phyloP scores from a whole-genome alignment of 768 basidiomycete species.

The Termitomyces sp. region DNA sequence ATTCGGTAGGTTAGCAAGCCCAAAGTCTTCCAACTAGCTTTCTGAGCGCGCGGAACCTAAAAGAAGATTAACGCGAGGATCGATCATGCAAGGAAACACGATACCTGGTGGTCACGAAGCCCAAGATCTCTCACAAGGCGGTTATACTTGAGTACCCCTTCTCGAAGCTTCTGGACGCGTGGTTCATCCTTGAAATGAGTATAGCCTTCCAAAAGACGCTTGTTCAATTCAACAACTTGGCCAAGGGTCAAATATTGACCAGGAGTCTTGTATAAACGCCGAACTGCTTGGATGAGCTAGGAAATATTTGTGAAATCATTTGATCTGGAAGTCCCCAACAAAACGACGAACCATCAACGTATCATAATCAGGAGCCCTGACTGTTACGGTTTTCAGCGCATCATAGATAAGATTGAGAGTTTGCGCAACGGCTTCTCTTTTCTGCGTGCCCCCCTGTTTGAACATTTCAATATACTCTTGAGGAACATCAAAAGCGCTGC shows the following conservation, averaged over 20 bases:
- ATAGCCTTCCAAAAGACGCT: constrained; percentile 91
- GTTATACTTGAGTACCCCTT: constrained; percentile 86
- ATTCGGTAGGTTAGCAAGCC: constrained; percentile 81
- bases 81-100: neutral
- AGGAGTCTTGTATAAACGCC: constrained; percentile 90
- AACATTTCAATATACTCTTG: constrained; percentile 83
- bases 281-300: constrained; percentile 92
- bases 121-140: constrained; percentile 84
- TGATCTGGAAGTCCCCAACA: neutral
- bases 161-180: constrained; percentile 73
- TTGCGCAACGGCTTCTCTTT: constrained; percentile 85
- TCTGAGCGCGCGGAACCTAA: constrained; percentile 83
- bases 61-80: neutral
- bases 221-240: constrained; percentile 93
- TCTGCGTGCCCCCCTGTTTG: constrained; percentile 80
- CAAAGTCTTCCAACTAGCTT: constrained; percentile 81
- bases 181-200: constrained; percentile 90
- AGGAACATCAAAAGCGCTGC: constrained; percentile 89
- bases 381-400: constrained; percentile 90
- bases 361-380: constrained; percentile 94
- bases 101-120: constrained; percentile 87
- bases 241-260: constrained; percentile 91
- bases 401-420: constrained; percentile 91
- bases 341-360: constrained; percentile 79
- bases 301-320: constrained; percentile 2